Percentiles rank a stretch among this genome's conserved stretches.
These are phyloP conservation scores for Ophiostoma piceae DNA, from an alignment of 2,329 filamentous ascomycete species.

Conservation along the genomic window DNA sequence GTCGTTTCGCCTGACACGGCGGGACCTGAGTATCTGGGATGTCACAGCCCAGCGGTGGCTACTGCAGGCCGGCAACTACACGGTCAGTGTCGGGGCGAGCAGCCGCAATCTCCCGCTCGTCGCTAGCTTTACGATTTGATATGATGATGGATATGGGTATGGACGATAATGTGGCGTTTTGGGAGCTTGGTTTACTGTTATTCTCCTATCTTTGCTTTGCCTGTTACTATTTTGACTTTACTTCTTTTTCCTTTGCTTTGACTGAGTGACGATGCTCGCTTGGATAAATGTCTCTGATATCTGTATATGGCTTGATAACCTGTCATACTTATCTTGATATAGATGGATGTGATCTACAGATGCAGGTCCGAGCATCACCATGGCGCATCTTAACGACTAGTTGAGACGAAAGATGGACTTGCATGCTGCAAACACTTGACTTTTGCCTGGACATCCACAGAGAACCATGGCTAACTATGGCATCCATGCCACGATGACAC, in stretches of 20 bases:
- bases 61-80: slow-evolving; percentile 40
- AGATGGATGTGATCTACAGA: not conserved
- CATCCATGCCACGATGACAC: not conserved
- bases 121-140: slow-evolving; percentile 34
- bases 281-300: not conserved
- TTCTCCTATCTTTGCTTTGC: not conserved
- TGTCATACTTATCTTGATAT: too few species aligned
- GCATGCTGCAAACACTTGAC: not conserved
- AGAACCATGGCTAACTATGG: not conserved
- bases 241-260: not conserved
- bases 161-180: not conserved
- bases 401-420: not conserved
- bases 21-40: slow-evolving; percentile 65
- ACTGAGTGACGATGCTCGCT: not conserved
- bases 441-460: not conserved
- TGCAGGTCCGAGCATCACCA: not conserved
- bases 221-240: not conserved
- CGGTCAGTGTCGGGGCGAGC: slow-evolving; percentile 41
- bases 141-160: not conserved
- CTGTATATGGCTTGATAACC: too few species aligned
- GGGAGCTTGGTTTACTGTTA: not conserved
- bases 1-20: slow-evolving; percentile 51
- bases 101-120: slow-evolving; percentile 40
- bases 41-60: slow-evolving; percentile 56
- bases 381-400: not conserved